Conservation (phyloP, 306 rosid genomes). For the Quercus alba region DNA sequence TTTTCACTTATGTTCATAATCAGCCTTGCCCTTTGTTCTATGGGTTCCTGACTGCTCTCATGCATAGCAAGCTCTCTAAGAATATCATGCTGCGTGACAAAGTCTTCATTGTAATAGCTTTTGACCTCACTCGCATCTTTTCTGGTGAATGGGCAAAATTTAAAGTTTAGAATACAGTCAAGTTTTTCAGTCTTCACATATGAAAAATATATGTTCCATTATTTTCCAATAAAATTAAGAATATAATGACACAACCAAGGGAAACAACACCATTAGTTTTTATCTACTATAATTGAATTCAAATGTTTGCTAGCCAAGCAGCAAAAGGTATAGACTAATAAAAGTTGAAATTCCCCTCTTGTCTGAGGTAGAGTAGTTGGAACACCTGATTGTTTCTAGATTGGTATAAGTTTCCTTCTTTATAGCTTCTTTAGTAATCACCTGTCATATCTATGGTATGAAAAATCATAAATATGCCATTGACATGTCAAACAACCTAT, state of each 20-base stretch:
- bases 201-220: too few species aligned
- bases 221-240: not conserved
- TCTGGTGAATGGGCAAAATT: constrained; percentile 4
- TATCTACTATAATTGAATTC: too few species aligned
- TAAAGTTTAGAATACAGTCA: not conserved
- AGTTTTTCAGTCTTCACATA: too few species aligned
- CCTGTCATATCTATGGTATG: not conserved
- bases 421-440: not conserved
- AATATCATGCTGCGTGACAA: constrained; percentile 22
- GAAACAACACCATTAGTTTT: too few species aligned
- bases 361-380: too few species aligned
- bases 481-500: not conserved
- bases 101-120: constrained; percentile 25
- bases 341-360: too few species aligned
- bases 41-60: not conserved
- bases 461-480: not conserved
- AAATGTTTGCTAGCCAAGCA: too few species aligned
- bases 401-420: not conserved
- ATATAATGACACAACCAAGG: not conserved
- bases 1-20: constrained; percentile 17
- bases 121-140: constrained; percentile 9
- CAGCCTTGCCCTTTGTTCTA: constrained; percentile 22
- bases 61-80: constrained; percentile 39
- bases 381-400: too few species aligned
- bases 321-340: too few species aligned